Evolutionary conservation across 1,139 yeast genomes (phyloP), one percentile per base, ranked within the genome.

Genomic region (Candida sojae): DNA sequence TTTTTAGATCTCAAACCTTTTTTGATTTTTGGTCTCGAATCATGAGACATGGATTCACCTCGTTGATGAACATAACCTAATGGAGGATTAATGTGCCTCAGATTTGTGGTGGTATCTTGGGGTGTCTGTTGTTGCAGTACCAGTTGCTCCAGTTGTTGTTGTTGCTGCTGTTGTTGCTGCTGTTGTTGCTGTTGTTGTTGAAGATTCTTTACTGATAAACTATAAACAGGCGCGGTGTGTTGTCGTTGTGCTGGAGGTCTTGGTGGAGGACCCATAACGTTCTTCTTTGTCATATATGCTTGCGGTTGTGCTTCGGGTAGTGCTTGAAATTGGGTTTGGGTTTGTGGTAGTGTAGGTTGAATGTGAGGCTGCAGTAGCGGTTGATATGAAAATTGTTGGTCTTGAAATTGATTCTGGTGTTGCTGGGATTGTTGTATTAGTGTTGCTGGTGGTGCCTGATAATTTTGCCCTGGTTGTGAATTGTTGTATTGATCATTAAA

Each of bases 1-100:
- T 54, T 53, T 23, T 49, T 53, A 4, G 58, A 56, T 43, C 57
- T 45, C 7, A n/a, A 9, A 10, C 54, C 56, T 35, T 57, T 37
- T 31, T 53, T 53, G 5, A 49, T 49, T 39, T 48, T 47, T 12
- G 53, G 45, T 36, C 48, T 49, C 31, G 48, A 26, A 29, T 51
- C 48, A 32, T 34, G 39, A 9, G 44, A 32, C 10, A 42, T n/a
- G 8, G 39, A 34, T 5, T 42, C 44, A 7, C 34, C 33, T 13
- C 44, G 30, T 12, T 17, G 33, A 28, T 42, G 44, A 7, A 26
- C 26, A 28, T 41, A 28, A 26, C 21, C 29, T 6, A 10, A 5
- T 11, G 28, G 17, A 3, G 28, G n/a, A 11, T 21, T 40, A 9
- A 32, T 4, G 9, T 21, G 30, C 6, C 37, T 17, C 11, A 34